Percentiles rank a stretch among this genome's conserved stretches.
Conservation (phyloP, 441 rosid species). For the Metrosideros polymorpha region DNA sequence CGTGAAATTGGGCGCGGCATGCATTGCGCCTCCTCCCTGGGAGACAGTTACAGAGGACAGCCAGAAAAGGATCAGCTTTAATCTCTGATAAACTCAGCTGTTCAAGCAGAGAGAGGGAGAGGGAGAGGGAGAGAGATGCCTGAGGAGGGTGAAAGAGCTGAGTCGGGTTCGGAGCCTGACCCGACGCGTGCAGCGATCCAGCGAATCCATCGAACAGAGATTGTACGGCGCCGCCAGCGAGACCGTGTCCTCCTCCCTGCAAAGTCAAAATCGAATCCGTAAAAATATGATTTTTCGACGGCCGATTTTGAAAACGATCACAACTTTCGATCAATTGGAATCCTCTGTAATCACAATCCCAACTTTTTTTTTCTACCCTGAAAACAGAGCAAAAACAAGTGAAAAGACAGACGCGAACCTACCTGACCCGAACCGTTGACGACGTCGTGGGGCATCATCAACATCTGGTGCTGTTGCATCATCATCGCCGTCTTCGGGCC, state of each 20-base stretch:
- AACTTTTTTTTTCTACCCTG: background rate
- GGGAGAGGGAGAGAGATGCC: background rate
- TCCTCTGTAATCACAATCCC: background rate
- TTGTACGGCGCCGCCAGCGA: background rate
- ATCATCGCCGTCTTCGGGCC: background rate
- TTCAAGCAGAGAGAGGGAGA: background rate
- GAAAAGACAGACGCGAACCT: background rate
- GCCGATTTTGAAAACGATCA: background rate
- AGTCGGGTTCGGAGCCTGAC: background rate
- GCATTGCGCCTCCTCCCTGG: background rate
- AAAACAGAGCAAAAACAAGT: background rate
- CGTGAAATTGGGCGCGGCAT: background rate
- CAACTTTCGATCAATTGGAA: background rate
- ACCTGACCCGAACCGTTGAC: background rate
- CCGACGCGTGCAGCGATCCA: background rate
- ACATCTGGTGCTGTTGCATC: background rate
- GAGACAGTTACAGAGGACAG: background rate
- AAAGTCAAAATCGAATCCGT: background rate
- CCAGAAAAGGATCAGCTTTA: background rate
- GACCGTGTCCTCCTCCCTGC: background rate
- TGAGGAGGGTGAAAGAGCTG: background rate
- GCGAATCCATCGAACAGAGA: background rate
- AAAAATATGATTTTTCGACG: background rate
- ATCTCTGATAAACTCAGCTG: background rate
- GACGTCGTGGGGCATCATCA: background rate